A percentile compares a stretch with the other conserved stretches of the same genome.
Conservation (phyloP, 73 alveolate species). For the Paramecium primaurelia region DNA sequence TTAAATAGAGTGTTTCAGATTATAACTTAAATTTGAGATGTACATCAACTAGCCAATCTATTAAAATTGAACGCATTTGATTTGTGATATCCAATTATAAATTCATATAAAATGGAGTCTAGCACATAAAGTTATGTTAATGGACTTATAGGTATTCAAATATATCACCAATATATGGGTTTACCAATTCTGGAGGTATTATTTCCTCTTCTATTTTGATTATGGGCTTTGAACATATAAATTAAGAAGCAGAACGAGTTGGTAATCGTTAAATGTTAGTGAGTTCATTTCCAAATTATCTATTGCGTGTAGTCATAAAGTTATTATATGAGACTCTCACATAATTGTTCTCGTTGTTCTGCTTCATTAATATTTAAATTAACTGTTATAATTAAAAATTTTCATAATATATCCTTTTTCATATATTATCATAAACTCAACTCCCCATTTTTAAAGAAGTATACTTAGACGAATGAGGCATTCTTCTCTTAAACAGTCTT, state of each 20-base stretch:
- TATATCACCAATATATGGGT: not conserved
- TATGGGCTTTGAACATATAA: not conserved
- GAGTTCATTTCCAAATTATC: constrained; percentile 23
- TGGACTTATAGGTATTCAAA: not conserved
- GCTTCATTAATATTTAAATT: not conserved
- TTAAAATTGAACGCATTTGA: constrained; percentile 73
- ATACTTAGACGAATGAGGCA: constrained; percentile 11
- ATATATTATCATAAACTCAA: not conserved
- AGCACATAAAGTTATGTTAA: not conserved
- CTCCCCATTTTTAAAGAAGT: not conserved
- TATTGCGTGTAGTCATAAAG: not conserved
- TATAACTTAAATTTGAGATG: constrained; percentile 77
- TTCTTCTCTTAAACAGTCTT: not conserved
- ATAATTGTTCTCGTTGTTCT: constrained; percentile 1
- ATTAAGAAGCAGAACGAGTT: constrained; percentile 7
- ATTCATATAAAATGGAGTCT: constrained; percentile 16
- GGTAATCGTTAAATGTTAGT: not conserved
- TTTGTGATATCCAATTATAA: constrained; percentile 68
- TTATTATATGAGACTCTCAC: not conserved
- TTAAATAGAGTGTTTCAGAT: constrained; percentile 77
- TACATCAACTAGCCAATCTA: constrained; percentile 86
- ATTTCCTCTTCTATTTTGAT: not conserved
- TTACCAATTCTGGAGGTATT: not conserved
- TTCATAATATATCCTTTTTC: not conserved
- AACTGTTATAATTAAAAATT: not conserved